Evolutionary conservation across 352 stramenopile species (phyloP).

Genomic region (Globisporangium paroecandrum): DNA sequence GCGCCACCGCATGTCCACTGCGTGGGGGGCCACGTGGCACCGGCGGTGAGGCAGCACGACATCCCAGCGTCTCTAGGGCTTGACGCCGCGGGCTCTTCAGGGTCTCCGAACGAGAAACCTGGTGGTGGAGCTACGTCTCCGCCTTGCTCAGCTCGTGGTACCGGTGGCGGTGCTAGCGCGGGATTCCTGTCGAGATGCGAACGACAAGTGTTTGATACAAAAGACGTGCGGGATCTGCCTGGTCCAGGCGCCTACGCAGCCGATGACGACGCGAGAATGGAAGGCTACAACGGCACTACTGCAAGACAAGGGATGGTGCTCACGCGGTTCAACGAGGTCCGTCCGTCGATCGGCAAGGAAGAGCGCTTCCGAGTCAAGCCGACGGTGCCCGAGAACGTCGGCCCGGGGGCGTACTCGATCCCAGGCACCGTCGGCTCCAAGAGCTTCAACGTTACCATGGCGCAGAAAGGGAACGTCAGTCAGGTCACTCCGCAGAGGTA

Average conservation of each 20-base stretch:
- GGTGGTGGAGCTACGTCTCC: not conserved
- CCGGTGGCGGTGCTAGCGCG: not conserved
- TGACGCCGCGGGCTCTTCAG: not conserved
- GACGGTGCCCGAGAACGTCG: slow-evolving; percentile 40
- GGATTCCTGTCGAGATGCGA: slow-evolving; percentile 47
- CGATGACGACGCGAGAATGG: slow-evolving; percentile 3
- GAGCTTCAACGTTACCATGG: slow-evolving; percentile 72
- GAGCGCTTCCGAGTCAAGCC: slow-evolving; percentile 49
- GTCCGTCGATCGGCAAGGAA: slow-evolving; percentile 48
- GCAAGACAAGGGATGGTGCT: slow-evolving; percentile 5
- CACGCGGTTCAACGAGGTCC: slow-evolving; percentile 36
- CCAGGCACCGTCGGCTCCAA: slow-evolving; percentile 51
- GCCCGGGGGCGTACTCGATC: slow-evolving; percentile 53
- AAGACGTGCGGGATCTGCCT: slow-evolving; percentile 35
- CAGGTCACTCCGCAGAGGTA: slow-evolving; percentile 1
- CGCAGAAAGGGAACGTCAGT: not conserved
- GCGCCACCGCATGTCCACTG: slow-evolving; percentile 51
- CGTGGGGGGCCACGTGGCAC: slow-evolving; percentile 37
- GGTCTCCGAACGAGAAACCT: slow-evolving; percentile 7
- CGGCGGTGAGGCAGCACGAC: slow-evolving; percentile 57
- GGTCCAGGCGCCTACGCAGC: slow-evolving; percentile 47
- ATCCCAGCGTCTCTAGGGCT: slow-evolving; percentile 12
- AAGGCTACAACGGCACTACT: not conserved
- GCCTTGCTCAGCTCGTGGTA: slow-evolving; percentile 11
- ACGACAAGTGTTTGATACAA: slow-evolving; percentile 41